Base-by-base conservation (phyloP, 441 rosid species). In the Hura crepitans region DNA sequence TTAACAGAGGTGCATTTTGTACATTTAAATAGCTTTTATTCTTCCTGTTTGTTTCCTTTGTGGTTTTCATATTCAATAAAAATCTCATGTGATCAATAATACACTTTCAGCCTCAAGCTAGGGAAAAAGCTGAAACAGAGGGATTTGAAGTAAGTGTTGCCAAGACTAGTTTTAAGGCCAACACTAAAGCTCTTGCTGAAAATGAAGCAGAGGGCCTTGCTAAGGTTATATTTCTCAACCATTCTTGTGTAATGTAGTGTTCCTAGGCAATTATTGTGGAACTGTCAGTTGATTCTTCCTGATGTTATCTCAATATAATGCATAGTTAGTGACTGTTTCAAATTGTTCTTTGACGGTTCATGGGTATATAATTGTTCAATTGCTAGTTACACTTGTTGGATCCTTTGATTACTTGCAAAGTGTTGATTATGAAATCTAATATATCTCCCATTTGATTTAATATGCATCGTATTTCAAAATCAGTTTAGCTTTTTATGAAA, bases 131-230 rank as follows among this genome's bases (percentile, higher is more conserved):
- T 39, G 92, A 85, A 75, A 79, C 80, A 61, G 99, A 92, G 80
- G 99, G 97, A 66, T 94, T 94, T 73, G 90, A 92, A 86, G 79
- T 92, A 47, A 82, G 89, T 75, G 76, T 92, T 78, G 90, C 85
- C 66, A 94, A 87, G 85, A 94, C 97, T 68, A 94, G 99, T 78
- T 94, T 94, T 81, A 94, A 94, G 86, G 97, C 99, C 67, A 94
- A 94, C 85, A 92, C 97, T 56, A 94, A 92, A 78, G 99, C 99
- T 68, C 77, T 92, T 72, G 99, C 99, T 13, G 97, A 94, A 81
- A 94, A 94, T 28, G 97, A 92, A 86, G 96, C 94, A 72, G 99
- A 94, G 80, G 97, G 99, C 64, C 81, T 92, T 66, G 99, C 99
- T 11, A 94, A 94, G 97, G 99, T 94, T 27, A 69, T 46, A 33